Base-by-base conservation (phyloP, 495 filamentous ascomycete species). In the Podospora australis region DNA sequence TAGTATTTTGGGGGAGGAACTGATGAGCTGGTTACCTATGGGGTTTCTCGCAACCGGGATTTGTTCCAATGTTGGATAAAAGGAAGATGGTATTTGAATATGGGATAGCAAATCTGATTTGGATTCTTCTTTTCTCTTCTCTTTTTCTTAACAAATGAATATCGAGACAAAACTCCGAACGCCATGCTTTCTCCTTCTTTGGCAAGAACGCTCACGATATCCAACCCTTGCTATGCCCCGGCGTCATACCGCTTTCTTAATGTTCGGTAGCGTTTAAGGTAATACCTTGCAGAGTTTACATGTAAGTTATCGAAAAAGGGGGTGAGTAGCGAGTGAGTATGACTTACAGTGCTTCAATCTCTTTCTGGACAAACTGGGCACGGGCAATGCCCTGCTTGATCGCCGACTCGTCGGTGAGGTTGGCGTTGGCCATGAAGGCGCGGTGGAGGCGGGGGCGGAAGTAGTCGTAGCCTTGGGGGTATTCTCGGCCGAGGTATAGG, bases 341-440 rank as follows among this genome's bases (percentile, higher is more conserved):
- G 29, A 74, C 87, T 80, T 75, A 96, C 90, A 97, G 63, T 8
- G 90, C 84, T 68, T 95, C 90, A 54, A 96, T 84, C 67, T 96
- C 90, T 86, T 91, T 96, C 65, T 88, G 91, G 4, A 96, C 87
- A 66, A 86, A 97, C 52, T 94, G 79, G 1, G 89, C 92, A 56
- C 78, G 71, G 26, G 77, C 75, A 49, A 98, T 87, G 0, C 80
- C 88, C 54, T 83, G 72, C 39, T 72, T 71, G 30, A 98, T 96
- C 53, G 87, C 67, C 6, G 75, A 79, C 29, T 88, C 81, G 60
- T 95, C 82, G 13, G 70, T 71, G 13, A 96, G 56, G 50, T 74
- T 63, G 1, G 82, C 76, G 39, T 95, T 87, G 36, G 78, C 78
- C 51, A 79, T 74, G 66, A 98, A 97, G 2, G 92, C 92, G 38